Conservation (phyloP, 495 filamentous ascomycete genomes). For the Hypoxylon subgilvum region DNA sequence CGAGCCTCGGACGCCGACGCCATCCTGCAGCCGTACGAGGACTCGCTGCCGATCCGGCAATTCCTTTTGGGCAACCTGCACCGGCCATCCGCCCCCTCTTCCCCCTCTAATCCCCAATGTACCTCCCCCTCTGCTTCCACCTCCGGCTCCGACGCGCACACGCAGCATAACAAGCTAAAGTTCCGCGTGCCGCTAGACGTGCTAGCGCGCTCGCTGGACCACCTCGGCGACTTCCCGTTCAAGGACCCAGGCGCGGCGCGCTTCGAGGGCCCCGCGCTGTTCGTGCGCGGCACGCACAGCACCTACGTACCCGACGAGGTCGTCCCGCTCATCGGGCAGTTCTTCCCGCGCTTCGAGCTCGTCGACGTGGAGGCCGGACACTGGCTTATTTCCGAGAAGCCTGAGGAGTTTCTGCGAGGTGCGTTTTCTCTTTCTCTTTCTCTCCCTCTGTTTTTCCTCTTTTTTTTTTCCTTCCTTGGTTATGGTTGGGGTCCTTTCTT, state of each 20-base stretch:
- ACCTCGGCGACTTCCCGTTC: conserved; percentile 88
- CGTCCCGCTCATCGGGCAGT: conserved; percentile 83
- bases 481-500: too few species aligned
- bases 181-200: conserved; percentile 56
- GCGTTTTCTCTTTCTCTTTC: conserved; percentile 34
- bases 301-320: conserved; percentile 86
- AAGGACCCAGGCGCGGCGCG: conserved; percentile 63
- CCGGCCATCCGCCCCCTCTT: too few species aligned
- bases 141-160: conserved; percentile 7
- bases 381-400: conserved; percentile 94
- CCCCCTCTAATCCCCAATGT: too few species aligned
- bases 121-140: too few species aligned
- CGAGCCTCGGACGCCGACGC: conserved; percentile 78
- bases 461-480: background rate
- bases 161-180: too few species aligned
- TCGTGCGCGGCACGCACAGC: conserved; percentile 83
- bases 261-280: conserved; percentile 78
- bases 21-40: conserved; percentile 79
- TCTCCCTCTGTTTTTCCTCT: background rate
- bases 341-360: conserved; percentile 84
- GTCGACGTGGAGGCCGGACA: conserved; percentile 88
- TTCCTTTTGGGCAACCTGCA: conserved; percentile 92
- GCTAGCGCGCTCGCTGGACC: conserved; percentile 46
- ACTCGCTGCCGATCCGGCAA: conserved; percentile 75
- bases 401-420: conserved; percentile 84